These are phyloP conservation scores for Castanea mollissima DNA, from an alignment of 306 rosid genomes.

Conservation along the genomic window DNA sequence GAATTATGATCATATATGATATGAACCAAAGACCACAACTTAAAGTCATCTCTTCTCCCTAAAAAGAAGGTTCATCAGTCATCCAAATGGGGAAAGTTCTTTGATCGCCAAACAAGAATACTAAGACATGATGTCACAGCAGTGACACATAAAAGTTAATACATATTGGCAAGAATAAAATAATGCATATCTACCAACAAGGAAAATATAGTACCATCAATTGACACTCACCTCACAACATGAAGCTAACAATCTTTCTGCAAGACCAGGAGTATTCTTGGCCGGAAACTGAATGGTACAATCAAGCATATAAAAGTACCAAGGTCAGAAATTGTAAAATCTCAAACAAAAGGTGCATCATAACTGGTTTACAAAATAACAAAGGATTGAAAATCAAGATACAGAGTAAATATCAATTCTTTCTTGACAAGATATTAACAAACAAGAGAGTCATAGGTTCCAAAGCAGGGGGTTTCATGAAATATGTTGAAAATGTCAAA, in stretches of 20 bases:
- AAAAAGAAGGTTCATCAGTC: no score
- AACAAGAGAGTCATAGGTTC: not conserved
- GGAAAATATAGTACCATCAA: conserved; percentile 1
- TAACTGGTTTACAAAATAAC: conserved; percentile 9
- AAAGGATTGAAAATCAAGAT: not conserved
- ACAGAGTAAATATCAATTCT: not conserved
- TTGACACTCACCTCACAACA: conserved; percentile 77
- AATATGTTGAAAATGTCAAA: not conserved
- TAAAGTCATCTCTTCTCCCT: no score
- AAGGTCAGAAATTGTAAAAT: conserved; percentile 13
- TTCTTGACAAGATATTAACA: not conserved
- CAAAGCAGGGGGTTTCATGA: not conserved
- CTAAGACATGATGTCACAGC: not conserved
- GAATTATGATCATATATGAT: not conserved
- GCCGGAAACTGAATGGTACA: conserved; percentile 56
- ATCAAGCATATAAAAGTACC: conserved; percentile 21
- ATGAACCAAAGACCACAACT: not conserved
- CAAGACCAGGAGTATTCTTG: conserved; percentile 54
- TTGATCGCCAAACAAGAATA: not conserved
- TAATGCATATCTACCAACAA: not conserved
- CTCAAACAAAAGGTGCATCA: conserved; percentile 1
- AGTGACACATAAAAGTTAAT: not conserved
- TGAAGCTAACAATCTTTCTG: conserved; percentile 61
- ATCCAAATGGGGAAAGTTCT: no score
- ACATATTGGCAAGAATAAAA: not conserved